Evolutionary conservation across 305 asterid species (phyloP), one percentile per base, ranked within the genome.

Genomic region (Coffea humblotiana): DNA sequence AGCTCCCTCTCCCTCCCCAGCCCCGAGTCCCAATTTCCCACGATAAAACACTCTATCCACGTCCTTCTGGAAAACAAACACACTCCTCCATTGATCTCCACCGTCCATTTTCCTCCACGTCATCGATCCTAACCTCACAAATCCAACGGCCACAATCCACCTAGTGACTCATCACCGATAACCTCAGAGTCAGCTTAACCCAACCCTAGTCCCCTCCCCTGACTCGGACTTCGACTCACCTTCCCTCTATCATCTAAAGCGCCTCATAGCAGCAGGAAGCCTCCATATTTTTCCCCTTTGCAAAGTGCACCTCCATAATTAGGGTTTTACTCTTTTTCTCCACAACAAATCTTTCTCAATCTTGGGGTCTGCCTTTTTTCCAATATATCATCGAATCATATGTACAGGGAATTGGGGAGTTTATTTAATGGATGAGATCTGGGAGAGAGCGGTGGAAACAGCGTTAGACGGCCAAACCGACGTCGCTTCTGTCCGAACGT

Each of bases 401-500:
- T 76, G 78, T 35, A 32, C 45, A 63, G 51, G 71, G 67, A 35
- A 19, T 19, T 21, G 5, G 63, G 63, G 47, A 82, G 77, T 74
- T 29, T 51, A 51, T 80, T 78, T 78, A 77, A 94, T 95, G 98
- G 97, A 95, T 81, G 96, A 92, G 93, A 92, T 90, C 87, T 95
- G 98, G 98, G 98, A 93, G 87, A 91, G 93, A 77, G 97, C 98
- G 77, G 93, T 95, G 83, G 97, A 90, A 87, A 89, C 95, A 43
- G 95, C 98, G 47, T 82, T 95, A 72, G 96, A 95, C 82, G 98
- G 98, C 78, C 92, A 93, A 84, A 93, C 90, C 19, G 94, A 93
- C 86, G 84, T 88, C 61, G 85, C 82, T 75, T 87, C 90, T 77
- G 98, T 95, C 45, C 82, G 91, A 77, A 87, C 92, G 77, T 82